Base-by-base conservation (phyloP, 306 rosid genomes). In the Cicer judaicum region DNA sequence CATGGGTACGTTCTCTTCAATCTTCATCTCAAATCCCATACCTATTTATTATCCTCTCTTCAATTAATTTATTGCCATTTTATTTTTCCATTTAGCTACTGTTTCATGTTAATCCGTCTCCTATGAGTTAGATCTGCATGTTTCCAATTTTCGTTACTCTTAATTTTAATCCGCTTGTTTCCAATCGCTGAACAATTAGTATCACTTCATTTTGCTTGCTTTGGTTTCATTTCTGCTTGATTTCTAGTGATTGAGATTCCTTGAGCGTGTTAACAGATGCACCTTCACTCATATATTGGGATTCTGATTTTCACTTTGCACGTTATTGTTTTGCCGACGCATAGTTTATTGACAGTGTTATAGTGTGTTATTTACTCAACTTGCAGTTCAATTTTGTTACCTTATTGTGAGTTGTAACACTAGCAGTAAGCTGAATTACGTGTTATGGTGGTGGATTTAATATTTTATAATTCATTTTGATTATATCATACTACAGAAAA, bases 111-210 rank as follows among this genome's bases (percentile, higher is more conserved):
- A 72, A 66, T 72, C 53, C 48, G 11, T 7, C 56, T 39, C 12
- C 10, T 2, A 10, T 10, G 5, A 2, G 11, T 60, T 78, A 74
- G 81, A 81, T 84, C 85, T 78, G 54, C 65, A 74, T 60, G 65
- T 40, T 55, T 21, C 11, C 18, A 7, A 29, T 78, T 64, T 36
- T 46, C 40, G 2, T 13, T 44, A 12, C 46, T 2, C n/a, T 16
- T 11, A 5, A 5, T 42, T 42, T 19, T 79, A 44, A 83, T 80
- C 57, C 18, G 1, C 10, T 38, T 48, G 1, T 11, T 19, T 49
- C 42, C 42, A 50, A 50, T 76, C 47, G 65, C 2, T 9, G 41
- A 34, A 14, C 34, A 16, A 81, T 65, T 47, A 1, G 36, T 57
- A 5, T 38, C 10, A 13, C 47, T 67, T 29, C 38, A 1, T 5